These are phyloP conservation scores for Ogataea methylovora DNA, from an alignment of 805 yeast genomes.

Conservation along the genomic window DNA sequence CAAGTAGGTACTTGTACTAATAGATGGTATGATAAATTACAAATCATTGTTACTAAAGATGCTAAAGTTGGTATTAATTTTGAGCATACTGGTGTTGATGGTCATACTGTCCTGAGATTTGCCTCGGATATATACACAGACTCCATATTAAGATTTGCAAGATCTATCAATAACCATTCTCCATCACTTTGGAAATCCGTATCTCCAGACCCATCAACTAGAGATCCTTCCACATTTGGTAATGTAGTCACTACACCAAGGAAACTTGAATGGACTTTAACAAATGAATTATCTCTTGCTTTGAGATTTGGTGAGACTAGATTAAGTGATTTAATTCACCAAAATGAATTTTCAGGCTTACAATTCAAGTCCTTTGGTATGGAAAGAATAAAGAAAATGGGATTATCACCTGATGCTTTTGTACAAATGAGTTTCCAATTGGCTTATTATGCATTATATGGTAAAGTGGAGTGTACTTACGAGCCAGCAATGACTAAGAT, in stretches of 20 bases:
- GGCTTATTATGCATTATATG: constrained; percentile 85
- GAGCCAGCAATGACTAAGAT: constrained; percentile 95
- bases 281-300: constrained; percentile 69
- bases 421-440: constrained; percentile 92
- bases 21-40: constrained; percentile 91
- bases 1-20: constrained; percentile 93
- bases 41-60: constrained; percentile 77
- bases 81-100: constrained; percentile 94
- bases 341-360: constrained; percentile 77
- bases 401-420: constrained; percentile 90
- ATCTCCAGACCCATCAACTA: constrained; percentile 39
- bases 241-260: constrained; percentile 65
- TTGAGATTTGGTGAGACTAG: constrained; percentile 88
- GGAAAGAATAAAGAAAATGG: constrained; percentile 72
- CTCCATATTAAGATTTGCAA: constrained; percentile 80
- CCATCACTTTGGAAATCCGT: constrained; percentile 62
- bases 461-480: constrained; percentile 87
- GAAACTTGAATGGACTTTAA: constrained; percentile 82
- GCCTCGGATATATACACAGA: constrained; percentile 90
- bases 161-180: constrained; percentile 65
- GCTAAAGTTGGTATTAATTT: constrained; percentile 92
- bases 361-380: constrained; percentile 73
- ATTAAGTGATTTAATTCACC: constrained; percentile 78
- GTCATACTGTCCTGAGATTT: constrained; percentile 84
- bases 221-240: constrained; percentile 34